phyloP scores from a whole-genome alignment of 371 early-diverging fungal species.

The Zychaea mexicana region DNA sequence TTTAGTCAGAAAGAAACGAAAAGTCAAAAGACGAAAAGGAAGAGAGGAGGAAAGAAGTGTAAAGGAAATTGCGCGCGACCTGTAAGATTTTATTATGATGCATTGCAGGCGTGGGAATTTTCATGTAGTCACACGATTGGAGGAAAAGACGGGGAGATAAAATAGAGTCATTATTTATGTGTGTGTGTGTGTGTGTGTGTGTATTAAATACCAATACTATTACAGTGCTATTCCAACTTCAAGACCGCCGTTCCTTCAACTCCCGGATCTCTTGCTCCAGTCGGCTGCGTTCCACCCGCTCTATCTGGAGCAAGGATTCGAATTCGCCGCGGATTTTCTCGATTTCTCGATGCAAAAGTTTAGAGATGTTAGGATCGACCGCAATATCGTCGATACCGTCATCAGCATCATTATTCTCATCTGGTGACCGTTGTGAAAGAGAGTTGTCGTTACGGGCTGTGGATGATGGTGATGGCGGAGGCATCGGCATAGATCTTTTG shows the following conservation, averaged over 20 bases:
- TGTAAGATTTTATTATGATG: background rate
- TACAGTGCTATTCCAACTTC: too few relatives aligned
- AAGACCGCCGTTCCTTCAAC: background rate
- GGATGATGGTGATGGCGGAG: constrained; percentile 17
- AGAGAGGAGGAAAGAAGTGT: background rate
- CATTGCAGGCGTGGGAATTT: constrained; percentile 4
- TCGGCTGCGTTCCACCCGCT: constrained; percentile 1
- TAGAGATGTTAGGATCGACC: background rate
- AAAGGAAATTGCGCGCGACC: background rate
- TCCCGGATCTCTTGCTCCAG: constrained; percentile 9
- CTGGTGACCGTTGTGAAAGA: too few relatives aligned
- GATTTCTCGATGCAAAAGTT: background rate
- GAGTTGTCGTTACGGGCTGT: background rate
- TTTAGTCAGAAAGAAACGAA: background rate
- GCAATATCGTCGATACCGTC: background rate
- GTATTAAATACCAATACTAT: too few relatives aligned
- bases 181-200: too few relatives aligned
- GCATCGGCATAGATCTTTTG: constrained; percentile 41
- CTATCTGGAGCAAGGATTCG: background rate
- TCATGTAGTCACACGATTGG: background rate
- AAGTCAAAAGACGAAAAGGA: constrained; percentile 2
- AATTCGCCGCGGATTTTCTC: constrained; percentile 8
- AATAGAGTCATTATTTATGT: too few relatives aligned
- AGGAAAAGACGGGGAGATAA: too few relatives aligned
- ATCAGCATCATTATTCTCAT: background rate